Base-by-base conservation (phyloP, 495 filamentous ascomycete genomes). In the Aspergillus incahuasiensis region DNA sequence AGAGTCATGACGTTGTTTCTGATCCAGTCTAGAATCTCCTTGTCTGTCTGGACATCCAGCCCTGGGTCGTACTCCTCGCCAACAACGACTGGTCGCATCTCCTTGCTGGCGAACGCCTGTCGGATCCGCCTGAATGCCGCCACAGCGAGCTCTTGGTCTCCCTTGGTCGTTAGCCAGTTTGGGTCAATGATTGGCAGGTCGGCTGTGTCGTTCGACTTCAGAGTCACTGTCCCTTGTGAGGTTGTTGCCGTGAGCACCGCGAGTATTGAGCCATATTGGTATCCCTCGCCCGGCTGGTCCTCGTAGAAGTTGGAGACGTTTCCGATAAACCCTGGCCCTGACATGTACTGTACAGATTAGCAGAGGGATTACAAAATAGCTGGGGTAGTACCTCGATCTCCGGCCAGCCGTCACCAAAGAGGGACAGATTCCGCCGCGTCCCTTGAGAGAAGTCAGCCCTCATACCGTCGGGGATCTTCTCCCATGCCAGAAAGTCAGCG, bases 321-420 rank as follows among this genome's bases (percentile, higher is more conserved):
- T 3, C 70, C 70, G 18, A 70, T 54, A 44, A 66, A 73, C 3
- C 67, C 73, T 19, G 71, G 70, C 15, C 59, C 60, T 0, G 73
- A 68, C 19, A 72, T 55, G 47, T 69, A 76, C 61, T 71, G 55
- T 6, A 28, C 0, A 19, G 1, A 19, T 49, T 20, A 49, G 47
- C 13, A 34, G 1, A n/a, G n/a, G n/a, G n/a, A n/a, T n/a, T n/a
- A n/a, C n/a, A n/a, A n/a, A n/a, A n/a, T n/a, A n/a, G n/a, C n/a
- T n/a, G n/a, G n/a, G n/a, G n/a, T n/a, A n/a, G n/a, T 59, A 70
- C 71, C 64, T 84, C 80, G 12, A 82, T 56, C 16, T 85, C 80
- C 0, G 82, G 83, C 82, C 83, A 86, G 60, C 85, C 82, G 0
- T 54, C 11, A 0, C 81, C 73, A 49, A 79, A 79, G 40, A 49